phyloP scores from a whole-genome alignment of 129 eudicot species.

The Gnaphalium uliginosum region DNA sequence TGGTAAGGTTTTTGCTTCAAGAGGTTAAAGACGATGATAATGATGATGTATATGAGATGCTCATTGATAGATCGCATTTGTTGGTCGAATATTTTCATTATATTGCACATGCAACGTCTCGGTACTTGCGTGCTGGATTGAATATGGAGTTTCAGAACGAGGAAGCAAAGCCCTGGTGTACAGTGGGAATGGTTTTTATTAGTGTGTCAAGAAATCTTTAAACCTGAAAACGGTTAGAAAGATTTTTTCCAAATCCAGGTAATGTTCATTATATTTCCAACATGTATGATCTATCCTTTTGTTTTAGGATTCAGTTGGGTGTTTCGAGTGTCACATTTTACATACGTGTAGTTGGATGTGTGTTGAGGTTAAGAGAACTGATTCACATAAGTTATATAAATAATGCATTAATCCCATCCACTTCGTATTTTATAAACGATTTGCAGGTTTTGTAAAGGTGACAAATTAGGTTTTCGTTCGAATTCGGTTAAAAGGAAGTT shows the following conservation, averaged over 20 bases:
- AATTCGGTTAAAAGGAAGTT: slow-evolving; percentile 17
- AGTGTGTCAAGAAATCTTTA: slow-evolving; percentile 80
- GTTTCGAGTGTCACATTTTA: background rate
- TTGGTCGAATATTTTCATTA: slow-evolving; percentile 73
- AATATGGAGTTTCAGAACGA: slow-evolving; percentile 78
- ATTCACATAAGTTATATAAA: no score
- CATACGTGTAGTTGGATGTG: no score
- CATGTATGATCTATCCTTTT: background rate
- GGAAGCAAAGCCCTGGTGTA: slow-evolving; percentile 95
- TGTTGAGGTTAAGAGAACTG: no score
- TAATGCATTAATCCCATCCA: no score
- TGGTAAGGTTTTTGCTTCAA: slow-evolving; percentile 74
- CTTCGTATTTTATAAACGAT: slow-evolving; percentile 5
- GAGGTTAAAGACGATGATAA: slow-evolving; percentile 58
- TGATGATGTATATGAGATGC: slow-evolving; percentile 75
- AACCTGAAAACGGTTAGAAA: slow-evolving; percentile 71
- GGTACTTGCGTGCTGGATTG: slow-evolving; percentile 54
- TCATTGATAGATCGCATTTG: slow-evolving; percentile 71
- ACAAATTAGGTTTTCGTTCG: background rate
- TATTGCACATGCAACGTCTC: slow-evolving; percentile 48
- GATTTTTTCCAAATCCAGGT: slow-evolving; percentile 91
- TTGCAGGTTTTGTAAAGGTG: slow-evolving; percentile 44
- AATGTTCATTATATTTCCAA: slow-evolving; percentile 9
- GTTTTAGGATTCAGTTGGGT: background rate
- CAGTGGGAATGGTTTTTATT: slow-evolving; percentile 83